Evolutionary conservation across 176 grass and related monocot genomes (phyloP).

Genomic region (Luzula sylvatica): DNA sequence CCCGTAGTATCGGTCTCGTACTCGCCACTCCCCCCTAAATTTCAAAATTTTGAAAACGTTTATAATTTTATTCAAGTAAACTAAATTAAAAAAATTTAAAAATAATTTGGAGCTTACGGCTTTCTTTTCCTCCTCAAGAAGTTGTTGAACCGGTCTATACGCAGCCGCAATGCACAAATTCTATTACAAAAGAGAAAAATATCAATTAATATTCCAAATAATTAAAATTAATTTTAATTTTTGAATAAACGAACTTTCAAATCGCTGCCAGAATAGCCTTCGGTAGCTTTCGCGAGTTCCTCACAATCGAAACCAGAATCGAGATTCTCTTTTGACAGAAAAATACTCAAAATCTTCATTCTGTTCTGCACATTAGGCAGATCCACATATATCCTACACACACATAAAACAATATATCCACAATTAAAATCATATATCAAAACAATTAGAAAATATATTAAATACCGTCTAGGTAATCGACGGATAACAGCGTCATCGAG

Average conservation of each 20-base stretch:
- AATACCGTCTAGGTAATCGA: conserved; percentile 81
- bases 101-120: too few relatives aligned
- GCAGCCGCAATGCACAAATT: conserved; percentile 87
- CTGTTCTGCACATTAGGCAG: conserved; percentile 78
- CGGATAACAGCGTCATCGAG: conserved; percentile 96
- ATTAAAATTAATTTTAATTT: neutral
- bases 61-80: too few relatives aligned
- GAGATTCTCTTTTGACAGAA: conserved; percentile 89
- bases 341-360: conserved; percentile 75
- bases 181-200: conserved; percentile 33
- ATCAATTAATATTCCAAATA: conserved; percentile 7
- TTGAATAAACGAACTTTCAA: conserved; percentile 43
- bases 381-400: conserved; percentile 80
- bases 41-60: neutral
- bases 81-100: neutral
- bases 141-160: conserved; percentile 90
- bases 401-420: conserved; percentile 5
- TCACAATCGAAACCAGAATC: conserved; percentile 64
- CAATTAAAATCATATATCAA: neutral
- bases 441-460: neutral
- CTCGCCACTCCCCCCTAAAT: conserved; percentile 32
- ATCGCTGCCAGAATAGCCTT: conserved; percentile 98
- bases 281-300: conserved; percentile 72
- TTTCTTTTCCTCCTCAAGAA: conserved; percentile 76
- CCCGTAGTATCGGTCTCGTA: conserved; percentile 30